Evolutionary conservation across 257 asterid genomes (phyloP).

Genomic region (Penstemon eatonii): DNA sequence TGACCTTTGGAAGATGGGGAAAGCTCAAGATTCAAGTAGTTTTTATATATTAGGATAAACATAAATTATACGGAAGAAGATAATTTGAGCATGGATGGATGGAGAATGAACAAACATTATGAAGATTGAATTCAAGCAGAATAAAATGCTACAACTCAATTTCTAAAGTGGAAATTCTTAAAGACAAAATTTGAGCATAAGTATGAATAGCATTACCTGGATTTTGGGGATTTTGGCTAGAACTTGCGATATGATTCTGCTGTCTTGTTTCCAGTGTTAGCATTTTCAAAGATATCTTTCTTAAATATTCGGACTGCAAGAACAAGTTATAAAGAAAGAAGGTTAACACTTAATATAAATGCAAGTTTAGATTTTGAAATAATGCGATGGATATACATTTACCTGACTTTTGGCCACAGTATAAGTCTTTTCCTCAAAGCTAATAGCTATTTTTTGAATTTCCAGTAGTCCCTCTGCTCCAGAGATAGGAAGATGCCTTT

Average conservation of each 20-base stretch:
- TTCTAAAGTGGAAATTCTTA: too few species aligned
- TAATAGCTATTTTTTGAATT: constrained; percentile 76
- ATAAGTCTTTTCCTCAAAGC: constrained; percentile 85
- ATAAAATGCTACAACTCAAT: too few species aligned
- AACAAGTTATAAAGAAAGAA: constrained; percentile 1
- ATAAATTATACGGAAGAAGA: too few species aligned
- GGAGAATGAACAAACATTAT: too few species aligned
- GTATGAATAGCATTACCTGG: constrained; percentile 48
- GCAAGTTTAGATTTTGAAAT: not conserved
- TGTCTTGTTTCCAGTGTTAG: constrained; percentile 78
- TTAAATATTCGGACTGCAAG: constrained; percentile 75
- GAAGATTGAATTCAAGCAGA: too few species aligned
- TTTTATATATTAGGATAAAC: too few species aligned
- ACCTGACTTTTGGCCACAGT: constrained; percentile 73
- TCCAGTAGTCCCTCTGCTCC: constrained; percentile 79
- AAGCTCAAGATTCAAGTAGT: too few species aligned
- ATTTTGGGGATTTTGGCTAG: constrained; percentile 61
- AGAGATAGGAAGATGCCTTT: constrained; percentile 85
- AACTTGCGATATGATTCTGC: constrained; percentile 51
- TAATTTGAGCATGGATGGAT: too few species aligned
- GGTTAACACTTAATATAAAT: not conserved
- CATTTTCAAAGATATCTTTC: constrained; percentile 89
- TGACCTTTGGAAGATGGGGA: too few species aligned
- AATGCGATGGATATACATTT: constrained; percentile 32
- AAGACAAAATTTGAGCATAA: constrained; percentile 5